Conservation (phyloP, 2,329 filamentous ascomycete genomes). For the Fusarium sororula region DNA sequence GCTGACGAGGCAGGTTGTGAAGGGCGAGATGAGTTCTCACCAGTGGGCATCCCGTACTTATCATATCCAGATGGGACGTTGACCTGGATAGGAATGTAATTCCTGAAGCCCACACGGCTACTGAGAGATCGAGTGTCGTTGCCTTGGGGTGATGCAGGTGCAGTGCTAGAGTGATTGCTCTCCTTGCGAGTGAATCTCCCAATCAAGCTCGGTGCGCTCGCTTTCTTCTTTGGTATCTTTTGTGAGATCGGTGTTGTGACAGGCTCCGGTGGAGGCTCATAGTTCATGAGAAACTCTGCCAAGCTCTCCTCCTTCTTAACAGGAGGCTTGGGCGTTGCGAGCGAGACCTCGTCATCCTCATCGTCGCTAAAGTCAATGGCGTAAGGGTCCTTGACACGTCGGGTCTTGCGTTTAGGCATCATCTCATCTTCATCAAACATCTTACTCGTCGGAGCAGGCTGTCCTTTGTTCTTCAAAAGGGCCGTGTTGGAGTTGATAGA, state of each 20-base stretch:
- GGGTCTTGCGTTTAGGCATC: constrained; percentile 77
- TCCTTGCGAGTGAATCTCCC: constrained; percentile 60
- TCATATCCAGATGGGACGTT: constrained; percentile 58
- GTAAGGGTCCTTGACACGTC: constrained; percentile 87
- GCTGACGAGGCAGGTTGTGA: constrained; percentile 34
- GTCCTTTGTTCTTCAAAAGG: constrained; percentile 61
- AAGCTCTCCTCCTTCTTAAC: constrained; percentile 71
- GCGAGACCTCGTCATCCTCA: constrained; percentile 59
- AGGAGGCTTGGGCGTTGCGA: constrained; percentile 50
- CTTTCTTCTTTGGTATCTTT: constrained; percentile 68
- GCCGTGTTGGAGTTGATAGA: constrained; percentile 80
- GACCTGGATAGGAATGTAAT: constrained; percentile 64
- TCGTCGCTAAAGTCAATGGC: constrained; percentile 85
- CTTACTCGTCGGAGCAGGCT: constrained; percentile 42
- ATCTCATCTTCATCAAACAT: constrained; percentile 61
- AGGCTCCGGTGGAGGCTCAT: constrained; percentile 69
- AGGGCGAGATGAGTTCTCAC: constrained; percentile 32
- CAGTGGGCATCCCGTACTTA: constrained; percentile 48
- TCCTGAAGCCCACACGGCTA: constrained; percentile 51
- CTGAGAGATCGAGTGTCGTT: constrained; percentile 48
- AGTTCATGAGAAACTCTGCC: constrained; percentile 77
- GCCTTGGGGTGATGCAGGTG: constrained; percentile 38
- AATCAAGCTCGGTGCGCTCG: constrained; percentile 69
- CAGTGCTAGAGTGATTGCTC: constrained; percentile 44
- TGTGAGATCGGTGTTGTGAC: constrained; percentile 47